Conservation (phyloP, 257 asterid genomes). For the Nicotiana noctiflora region DNA sequence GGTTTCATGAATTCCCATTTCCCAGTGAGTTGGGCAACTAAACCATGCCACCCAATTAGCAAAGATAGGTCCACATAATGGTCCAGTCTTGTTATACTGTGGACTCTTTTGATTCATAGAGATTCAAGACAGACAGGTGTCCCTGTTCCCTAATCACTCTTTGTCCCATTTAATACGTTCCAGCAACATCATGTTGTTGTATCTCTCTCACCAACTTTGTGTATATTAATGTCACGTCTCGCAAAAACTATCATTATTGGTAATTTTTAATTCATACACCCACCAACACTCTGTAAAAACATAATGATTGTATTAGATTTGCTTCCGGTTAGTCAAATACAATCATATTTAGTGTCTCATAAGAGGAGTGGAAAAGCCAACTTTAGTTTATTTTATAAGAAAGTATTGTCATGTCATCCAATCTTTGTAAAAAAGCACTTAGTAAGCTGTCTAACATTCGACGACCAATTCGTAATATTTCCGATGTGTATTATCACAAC, state of each 20-base stretch:
- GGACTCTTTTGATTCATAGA: slow-evolving; percentile 3
- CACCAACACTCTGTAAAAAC: neutral
- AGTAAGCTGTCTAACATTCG: neutral
- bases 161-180: neutral
- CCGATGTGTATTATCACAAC: neutral
- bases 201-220: slow-evolving; percentile 5
- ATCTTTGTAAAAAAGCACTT: neutral
- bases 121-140: slow-evolving; percentile 17
- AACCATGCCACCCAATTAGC: slow-evolving; percentile 7
- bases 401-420: neutral
- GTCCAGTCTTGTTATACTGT: neutral
- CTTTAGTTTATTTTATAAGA: neutral
- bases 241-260: neutral
- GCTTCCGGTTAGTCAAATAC: neutral
- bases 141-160: neutral
- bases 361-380: neutral
- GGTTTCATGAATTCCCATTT: slow-evolving; percentile 10
- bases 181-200: neutral
- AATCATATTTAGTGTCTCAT: neutral
- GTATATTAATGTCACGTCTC: neutral
- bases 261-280: neutral
- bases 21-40: slow-evolving; percentile 14
- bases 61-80: neutral
- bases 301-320: neutral
- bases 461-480: neutral